Conservation (phyloP, 2,329 filamentous ascomycete species). For the Epichloe coenophiala region DNA sequence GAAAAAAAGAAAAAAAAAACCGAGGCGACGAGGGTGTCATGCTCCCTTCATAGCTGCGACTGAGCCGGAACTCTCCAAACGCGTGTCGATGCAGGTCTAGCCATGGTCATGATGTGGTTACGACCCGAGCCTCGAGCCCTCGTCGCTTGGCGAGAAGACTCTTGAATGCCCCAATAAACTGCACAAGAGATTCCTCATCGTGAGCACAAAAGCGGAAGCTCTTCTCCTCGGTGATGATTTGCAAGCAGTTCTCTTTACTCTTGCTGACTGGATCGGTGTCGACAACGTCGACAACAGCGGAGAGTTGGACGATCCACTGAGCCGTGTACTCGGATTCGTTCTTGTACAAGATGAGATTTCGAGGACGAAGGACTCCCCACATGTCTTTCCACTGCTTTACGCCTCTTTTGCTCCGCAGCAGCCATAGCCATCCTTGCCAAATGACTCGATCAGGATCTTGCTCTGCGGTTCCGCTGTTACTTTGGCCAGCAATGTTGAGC, state of each 20-base stretch:
- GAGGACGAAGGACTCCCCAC: conserved; percentile 81
- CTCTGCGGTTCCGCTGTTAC: conserved; percentile 24
- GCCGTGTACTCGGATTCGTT: conserved; percentile 84
- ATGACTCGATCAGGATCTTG: conserved; percentile 77
- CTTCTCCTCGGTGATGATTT: conserved; percentile 89
- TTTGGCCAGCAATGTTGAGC: conserved; percentile 8
- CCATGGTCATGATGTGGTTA: conserved; percentile 14
- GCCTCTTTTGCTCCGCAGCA: conserved; percentile 69
- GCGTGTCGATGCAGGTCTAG: background rate
- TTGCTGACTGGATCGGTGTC: conserved; percentile 80
- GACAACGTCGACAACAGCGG: conserved; percentile 73
- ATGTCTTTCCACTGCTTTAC: conserved; percentile 88
- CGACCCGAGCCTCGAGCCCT: conserved; percentile 42
- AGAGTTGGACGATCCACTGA: conserved; percentile 65
- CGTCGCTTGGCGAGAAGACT: conserved; percentile 62
- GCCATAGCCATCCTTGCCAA: conserved; percentile 82
- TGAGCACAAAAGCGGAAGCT: conserved; percentile 63
- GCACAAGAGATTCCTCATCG: conserved; percentile 70
- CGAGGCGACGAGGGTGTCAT: background rate
- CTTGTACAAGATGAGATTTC: conserved; percentile 83
- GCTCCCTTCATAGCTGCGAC: background rate
- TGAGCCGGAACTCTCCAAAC: background rate
- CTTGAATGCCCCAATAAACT: conserved; percentile 83
- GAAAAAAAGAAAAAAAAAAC: background rate
- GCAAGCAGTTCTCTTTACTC: conserved; percentile 76